These are phyloP conservation scores for Penicillium samsonianum DNA, from an alignment of 495 filamentous ascomycete species.

Conservation along the genomic window DNA sequence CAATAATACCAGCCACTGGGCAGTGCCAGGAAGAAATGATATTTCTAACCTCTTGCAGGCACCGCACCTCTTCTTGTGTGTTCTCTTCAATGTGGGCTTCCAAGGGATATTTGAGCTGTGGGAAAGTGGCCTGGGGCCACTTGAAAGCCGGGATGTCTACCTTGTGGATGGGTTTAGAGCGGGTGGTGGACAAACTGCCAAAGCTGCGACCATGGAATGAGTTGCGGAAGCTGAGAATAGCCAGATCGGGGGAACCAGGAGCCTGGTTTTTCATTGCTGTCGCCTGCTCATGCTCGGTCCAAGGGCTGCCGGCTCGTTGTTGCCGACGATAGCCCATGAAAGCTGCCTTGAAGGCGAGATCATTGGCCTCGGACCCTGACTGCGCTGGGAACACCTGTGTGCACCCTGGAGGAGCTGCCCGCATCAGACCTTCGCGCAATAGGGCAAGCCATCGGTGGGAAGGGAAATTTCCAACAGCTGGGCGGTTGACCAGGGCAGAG, in stretches of 20 bases:
- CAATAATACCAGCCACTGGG: conserved; percentile 71
- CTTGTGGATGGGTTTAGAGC: conserved; percentile 87
- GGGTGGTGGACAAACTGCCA: conserved; percentile 75
- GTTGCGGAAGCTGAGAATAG: conserved; percentile 77
- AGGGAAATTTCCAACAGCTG: conserved; percentile 83
- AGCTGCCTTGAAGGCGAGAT: conserved; percentile 85
- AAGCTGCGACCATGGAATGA: conserved; percentile 86
- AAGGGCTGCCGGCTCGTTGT: conserved; percentile 69
- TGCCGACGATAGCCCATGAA: conserved; percentile 83
- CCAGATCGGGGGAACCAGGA: conserved; percentile 69
- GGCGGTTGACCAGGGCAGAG: conserved; percentile 75
- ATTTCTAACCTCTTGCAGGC: conserved; percentile 74
- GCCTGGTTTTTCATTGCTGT: conserved; percentile 73
- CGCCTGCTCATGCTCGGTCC: conserved; percentile 67
- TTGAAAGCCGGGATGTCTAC: conserved; percentile 88
- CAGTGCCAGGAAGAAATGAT: conserved; percentile 67
- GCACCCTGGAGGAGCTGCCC: conserved; percentile 74
- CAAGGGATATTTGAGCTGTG: conserved; percentile 74
- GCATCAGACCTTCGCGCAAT: conserved; percentile 70
- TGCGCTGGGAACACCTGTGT: conserved; percentile 85
- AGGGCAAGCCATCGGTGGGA: conserved; percentile 73
- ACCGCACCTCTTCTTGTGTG: conserved; percentile 64
- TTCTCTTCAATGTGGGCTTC: conserved; percentile 70
- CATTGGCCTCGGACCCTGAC: conserved; percentile 84
- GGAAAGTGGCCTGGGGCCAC: conserved; percentile 87